Evolutionary conservation across 805 yeast species (phyloP), one percentile per base, ranked within the genome.

Genomic region (Candida schatavii): DNA sequence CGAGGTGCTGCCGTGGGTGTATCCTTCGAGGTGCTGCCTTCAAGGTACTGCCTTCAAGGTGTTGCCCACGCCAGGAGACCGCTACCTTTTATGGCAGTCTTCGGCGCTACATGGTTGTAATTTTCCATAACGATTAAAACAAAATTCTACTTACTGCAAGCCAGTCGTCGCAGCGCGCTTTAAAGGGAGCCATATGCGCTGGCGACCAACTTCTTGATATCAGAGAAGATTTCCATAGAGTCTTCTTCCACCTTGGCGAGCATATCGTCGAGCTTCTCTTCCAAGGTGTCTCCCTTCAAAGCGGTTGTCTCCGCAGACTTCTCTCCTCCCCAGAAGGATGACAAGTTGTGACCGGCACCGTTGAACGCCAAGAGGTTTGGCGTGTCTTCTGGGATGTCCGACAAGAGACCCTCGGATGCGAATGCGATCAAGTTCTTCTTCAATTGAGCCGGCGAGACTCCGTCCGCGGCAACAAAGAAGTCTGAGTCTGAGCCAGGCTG

Each of bases 361-460:
- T 86, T 86, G 73, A 69, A 86, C 39, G 86, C 85, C 65, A 86
- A 76, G 48, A 77, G 63, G 67, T 86, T 86, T 55, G 90, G 91
- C 39, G 93, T 84, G 47, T 80, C 88, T 18, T 69, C 75, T 51
- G 88, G 86, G 49, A 85, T 70, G 50, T 82, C 88, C 36, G 69
- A 52, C 52, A 86, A 72, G 30, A 69, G 68, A 51, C 74, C 70
- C 61, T 76, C 73, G 32, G 93, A 78, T 55, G 85, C 83, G 60
- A 70, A 86, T 42, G 78, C 77, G 56, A 86, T 75, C 59, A 86
- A 67, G 59, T 83, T 84, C 71, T 82, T 80, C 77, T 86, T 86
- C 66, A 86, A 70, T 64, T 83, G 88, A 30, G 74, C 77, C 45
- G 95, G 88, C 11, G 90, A 74, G 39, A 85, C 70, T 33, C 75